Percentiles rank a stretch among this genome's conserved stretches.
Evolutionary conservation across 2,329 filamentous ascomycete genomes (phyloP).

Genomic region (Cercospora nicotianae): DNA sequence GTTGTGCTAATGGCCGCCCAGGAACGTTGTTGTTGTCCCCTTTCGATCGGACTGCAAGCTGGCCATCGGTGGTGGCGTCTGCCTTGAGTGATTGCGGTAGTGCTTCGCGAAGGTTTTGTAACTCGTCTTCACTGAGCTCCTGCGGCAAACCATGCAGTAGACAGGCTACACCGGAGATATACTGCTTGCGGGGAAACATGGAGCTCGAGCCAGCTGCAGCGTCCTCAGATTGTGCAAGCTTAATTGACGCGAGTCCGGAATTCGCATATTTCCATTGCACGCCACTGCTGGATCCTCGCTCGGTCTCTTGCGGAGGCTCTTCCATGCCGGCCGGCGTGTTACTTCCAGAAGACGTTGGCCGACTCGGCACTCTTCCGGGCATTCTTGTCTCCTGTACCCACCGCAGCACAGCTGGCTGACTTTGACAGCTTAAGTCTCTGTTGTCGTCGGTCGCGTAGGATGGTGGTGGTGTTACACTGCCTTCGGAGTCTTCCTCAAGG

Average conservation of each 20-base stretch:
- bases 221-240: slow-evolving; percentile 49
- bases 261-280: slow-evolving; percentile 55
- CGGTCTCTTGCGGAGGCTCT: slow-evolving; percentile 3
- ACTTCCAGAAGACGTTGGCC: slow-evolving; percentile 27
- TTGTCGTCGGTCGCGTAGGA: slow-evolving; percentile 29
- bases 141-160: slow-evolving; percentile 63
- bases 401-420: slow-evolving; percentile 17
- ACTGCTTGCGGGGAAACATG: slow-evolving; percentile 60
- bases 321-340: slow-evolving; percentile 17
- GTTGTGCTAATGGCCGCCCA: not conserved
- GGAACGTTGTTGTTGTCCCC: not conserved
- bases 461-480: slow-evolving; percentile 41
- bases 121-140: slow-evolving; percentile 58
- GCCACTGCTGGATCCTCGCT: slow-evolving; percentile 32
- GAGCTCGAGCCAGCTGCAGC: slow-evolving; percentile 43
- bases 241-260: slow-evolving; percentile 52
- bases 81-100: slow-evolving; percentile 43
- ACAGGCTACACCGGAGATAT: slow-evolving; percentile 64
- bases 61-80: slow-evolving; percentile 11
- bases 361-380: slow-evolving; percentile 17
- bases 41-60: slow-evolving; percentile 21
- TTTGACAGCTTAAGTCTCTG: slow-evolving; percentile 15
- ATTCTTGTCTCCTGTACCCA: slow-evolving; percentile 15
- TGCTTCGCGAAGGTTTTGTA: slow-evolving; percentile 53
- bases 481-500: slow-evolving; percentile 26